Conservation (phyloP, 805 yeast species). For the Torulaspora indica region DNA sequence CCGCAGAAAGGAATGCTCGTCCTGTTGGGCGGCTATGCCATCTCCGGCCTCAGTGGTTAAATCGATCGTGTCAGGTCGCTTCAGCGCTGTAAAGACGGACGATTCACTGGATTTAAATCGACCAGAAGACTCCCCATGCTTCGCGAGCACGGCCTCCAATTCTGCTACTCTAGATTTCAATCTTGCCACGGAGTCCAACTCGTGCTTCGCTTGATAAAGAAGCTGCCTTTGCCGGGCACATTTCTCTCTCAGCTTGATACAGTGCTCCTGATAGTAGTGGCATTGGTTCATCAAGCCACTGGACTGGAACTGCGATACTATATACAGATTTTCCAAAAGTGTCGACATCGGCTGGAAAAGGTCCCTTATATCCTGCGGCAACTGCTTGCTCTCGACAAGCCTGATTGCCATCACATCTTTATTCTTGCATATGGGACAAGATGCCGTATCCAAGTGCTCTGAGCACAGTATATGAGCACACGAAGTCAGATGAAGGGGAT, state of each 20-base stretch:
- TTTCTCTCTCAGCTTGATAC: slow-evolving; percentile 25
- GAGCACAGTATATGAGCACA: slow-evolving; percentile 40
- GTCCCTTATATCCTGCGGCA: slow-evolving; percentile 24
- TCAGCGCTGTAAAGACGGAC: slow-evolving; percentile 6
- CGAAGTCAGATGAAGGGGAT: slow-evolving; percentile 35
- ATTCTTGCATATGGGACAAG: slow-evolving; percentile 23
- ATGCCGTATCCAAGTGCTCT: slow-evolving; percentile 24
- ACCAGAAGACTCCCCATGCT: not conserved
- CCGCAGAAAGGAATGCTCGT: slow-evolving; percentile 20
- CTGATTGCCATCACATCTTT: slow-evolving; percentile 22
- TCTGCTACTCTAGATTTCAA: slow-evolving; percentile 19
- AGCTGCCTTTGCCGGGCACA: slow-evolving; percentile 29
- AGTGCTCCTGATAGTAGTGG: slow-evolving; percentile 24
- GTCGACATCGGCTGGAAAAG: slow-evolving; percentile 30
- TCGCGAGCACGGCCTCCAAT: slow-evolving; percentile 7
- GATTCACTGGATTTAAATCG: slow-evolving; percentile 1
- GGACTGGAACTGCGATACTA: slow-evolving; percentile 31
- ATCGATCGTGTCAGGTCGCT: slow-evolving; percentile 29
- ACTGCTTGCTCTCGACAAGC: slow-evolving; percentile 16
- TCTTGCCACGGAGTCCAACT: slow-evolving; percentile 25
- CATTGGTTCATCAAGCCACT: slow-evolving; percentile 25
- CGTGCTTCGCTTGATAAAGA: slow-evolving; percentile 26
- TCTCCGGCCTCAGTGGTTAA: slow-evolving; percentile 21
- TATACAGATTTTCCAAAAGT: slow-evolving; percentile 26
- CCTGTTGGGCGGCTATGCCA: slow-evolving; percentile 1